Conservation (phyloP, 1,139 yeast genomes). For the Starmera stellimalicola region DNA sequence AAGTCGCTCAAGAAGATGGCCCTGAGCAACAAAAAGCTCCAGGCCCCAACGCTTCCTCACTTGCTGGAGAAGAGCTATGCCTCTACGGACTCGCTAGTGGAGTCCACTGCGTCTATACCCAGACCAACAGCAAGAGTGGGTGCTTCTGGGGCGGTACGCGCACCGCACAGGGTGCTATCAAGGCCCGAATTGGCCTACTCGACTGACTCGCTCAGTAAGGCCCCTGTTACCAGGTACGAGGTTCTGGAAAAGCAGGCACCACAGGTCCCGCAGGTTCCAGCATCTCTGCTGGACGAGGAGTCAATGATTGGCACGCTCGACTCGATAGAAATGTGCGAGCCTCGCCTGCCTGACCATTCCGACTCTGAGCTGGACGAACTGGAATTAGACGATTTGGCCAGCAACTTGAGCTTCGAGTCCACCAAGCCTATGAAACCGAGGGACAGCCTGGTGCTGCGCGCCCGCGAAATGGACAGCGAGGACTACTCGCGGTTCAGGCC, state of each 20-base stretch:
- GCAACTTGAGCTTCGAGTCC: neutral
- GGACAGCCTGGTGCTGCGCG: constrained; percentile 7
- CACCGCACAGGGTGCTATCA: no score
- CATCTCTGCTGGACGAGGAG: no score
- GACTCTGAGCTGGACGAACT: neutral
- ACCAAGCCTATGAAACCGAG: neutral
- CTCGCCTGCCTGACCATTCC: neutral
- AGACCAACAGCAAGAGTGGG: no score
- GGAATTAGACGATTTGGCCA: neutral
- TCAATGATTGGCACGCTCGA: no score
- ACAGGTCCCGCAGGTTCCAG: no score
- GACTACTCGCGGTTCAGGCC: constrained; percentile 14
- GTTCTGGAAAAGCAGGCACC: no score
- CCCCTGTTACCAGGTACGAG: no score
- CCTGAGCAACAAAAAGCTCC: constrained; percentile 17
- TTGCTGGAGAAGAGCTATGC: no score
- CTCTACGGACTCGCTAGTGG: neutral
- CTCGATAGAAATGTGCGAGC: neutral
- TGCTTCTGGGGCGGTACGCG: no score
- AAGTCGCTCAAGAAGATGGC: constrained; percentile 16
- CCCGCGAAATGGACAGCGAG: constrained; percentile 16
- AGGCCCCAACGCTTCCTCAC: constrained; percentile 17
- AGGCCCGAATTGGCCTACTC: no score
- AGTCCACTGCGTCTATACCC: neutral
- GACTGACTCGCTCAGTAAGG: no score